Evolutionary conservation across 2,329 filamentous ascomycete species (phyloP).

Genomic region (Fusarium chuoi): DNA sequence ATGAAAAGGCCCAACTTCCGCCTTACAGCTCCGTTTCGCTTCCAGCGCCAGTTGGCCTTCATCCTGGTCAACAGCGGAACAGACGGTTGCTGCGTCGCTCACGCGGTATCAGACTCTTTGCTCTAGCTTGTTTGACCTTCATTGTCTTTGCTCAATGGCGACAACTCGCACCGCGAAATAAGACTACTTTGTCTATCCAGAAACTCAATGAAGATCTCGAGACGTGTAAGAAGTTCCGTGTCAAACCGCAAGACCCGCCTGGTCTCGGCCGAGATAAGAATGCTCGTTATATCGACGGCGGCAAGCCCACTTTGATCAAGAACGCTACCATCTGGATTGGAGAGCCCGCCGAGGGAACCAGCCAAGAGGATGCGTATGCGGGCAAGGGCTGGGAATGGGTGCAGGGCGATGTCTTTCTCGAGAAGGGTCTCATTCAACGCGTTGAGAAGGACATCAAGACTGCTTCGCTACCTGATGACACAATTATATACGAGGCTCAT

Average conservation of each 20-base stretch:
- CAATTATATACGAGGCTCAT: constrained; percentile 64
- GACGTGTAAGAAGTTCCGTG: constrained; percentile 65
- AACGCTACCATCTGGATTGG: constrained; percentile 76
- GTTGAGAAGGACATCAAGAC: constrained; percentile 59
- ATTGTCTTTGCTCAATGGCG: constrained; percentile 62
- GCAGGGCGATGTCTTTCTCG: constrained; percentile 67
- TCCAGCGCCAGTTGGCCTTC: constrained; percentile 32
- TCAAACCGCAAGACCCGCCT: constrained; percentile 65
- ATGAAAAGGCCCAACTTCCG: constrained; percentile 57
- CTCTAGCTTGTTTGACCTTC: constrained; percentile 60
- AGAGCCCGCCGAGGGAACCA: constrained; percentile 64
- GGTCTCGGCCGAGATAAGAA: constrained; percentile 68
- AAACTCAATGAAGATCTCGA: constrained; percentile 65
- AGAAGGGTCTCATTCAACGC: constrained; percentile 68
- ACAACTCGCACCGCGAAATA: constrained; percentile 49
- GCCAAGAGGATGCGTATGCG: constrained; percentile 62
- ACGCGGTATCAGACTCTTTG: constrained; percentile 55
- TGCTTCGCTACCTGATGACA: constrained; percentile 57
- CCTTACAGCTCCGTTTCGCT: constrained; percentile 54
- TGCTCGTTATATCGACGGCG: constrained; percentile 68
- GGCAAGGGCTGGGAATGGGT: constrained; percentile 72
- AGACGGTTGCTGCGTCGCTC: constrained; percentile 54
- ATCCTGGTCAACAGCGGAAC: constrained; percentile 31
- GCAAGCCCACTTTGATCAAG: constrained; percentile 69
- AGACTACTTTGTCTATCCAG: constrained; percentile 59